Evolutionary conservation across 371 early-diverging fungal species (phyloP).

Genomic region (Mucor racemosus): DNA sequence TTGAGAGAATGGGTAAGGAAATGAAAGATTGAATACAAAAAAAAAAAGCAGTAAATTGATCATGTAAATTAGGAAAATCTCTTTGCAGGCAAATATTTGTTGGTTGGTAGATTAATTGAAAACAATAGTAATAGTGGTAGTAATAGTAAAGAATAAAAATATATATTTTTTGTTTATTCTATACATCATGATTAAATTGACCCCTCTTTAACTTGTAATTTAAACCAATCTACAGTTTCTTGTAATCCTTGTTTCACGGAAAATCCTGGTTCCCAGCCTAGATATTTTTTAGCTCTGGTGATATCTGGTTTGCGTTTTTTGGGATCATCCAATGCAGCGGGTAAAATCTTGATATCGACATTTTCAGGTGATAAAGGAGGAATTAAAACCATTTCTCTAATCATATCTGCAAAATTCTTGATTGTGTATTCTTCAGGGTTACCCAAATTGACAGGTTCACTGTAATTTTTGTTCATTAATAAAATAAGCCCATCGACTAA

Average conservation of each 20-base stretch:
- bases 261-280: constrained; percentile 83
- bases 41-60: not conserved
- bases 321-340: constrained; percentile 84
- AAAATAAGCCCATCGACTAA: constrained; percentile 84
- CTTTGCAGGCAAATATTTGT: constrained; percentile 26
- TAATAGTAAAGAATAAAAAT: not conserved
- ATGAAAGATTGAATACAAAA: not conserved
- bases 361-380: constrained; percentile 36
- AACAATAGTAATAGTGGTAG: no score
- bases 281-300: constrained; percentile 62
- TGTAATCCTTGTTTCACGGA: constrained; percentile 78
- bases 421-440: constrained; percentile 91
- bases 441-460: constrained; percentile 83
- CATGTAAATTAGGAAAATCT: constrained; percentile 12
- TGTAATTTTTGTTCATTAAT: constrained; percentile 76
- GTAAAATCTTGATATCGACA: constrained; percentile 70
- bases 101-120: constrained; percentile 31
- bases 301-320: constrained; percentile 83
- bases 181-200: constrained; percentile 25
- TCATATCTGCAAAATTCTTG: constrained; percentile 78
- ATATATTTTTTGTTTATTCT: not conserved
- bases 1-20: constrained; percentile 71
- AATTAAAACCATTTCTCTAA: constrained; percentile 68
- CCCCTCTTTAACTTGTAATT: constrained; percentile 46
- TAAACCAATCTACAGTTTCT: constrained; percentile 89